Evolutionary conservation across 306 rosid species (phyloP).

Genomic region (Cucumis cinereus): DNA sequence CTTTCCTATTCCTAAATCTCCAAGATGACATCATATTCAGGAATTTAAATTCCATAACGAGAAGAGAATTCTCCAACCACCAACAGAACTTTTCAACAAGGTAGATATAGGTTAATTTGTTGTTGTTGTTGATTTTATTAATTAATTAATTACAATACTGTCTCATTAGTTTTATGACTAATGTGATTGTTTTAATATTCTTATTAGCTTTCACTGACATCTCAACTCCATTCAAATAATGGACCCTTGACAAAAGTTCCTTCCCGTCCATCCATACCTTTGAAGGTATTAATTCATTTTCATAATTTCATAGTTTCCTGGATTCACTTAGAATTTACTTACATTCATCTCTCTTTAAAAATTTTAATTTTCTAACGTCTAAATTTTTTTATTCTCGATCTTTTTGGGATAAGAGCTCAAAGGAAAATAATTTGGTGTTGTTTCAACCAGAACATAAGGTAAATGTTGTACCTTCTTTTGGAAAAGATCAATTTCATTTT

Average conservation of each 20-base stretch:
- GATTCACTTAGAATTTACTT: not conserved
- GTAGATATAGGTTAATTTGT: slow-evolving; percentile 18
- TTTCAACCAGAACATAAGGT: slow-evolving; percentile 54
- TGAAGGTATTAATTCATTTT: slow-evolving; percentile 45
- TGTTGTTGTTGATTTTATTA: not conserved
- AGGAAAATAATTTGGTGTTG: slow-evolving; percentile 66
- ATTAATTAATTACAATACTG: not conserved
- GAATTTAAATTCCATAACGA: slow-evolving; percentile 67
- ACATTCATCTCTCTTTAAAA: not conserved
- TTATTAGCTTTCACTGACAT: slow-evolving; percentile 58
- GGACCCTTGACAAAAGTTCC: slow-evolving; percentile 30
- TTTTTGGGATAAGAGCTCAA: slow-evolving; percentile 67
- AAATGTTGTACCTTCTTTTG: not conserved
- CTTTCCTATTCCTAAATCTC: not conserved
- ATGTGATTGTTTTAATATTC: slow-evolving; percentile 3
- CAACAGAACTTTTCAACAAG: slow-evolving; percentile 82
- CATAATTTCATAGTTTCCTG: not conserved
- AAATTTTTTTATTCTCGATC: not conserved
- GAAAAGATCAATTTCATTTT: not conserved
- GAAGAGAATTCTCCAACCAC: slow-evolving; percentile 57
- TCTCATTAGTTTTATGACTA: not conserved
- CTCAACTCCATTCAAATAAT: slow-evolving; percentile 37
- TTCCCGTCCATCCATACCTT: slow-evolving; percentile 20
- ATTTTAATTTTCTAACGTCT: slow-evolving; percentile 19
- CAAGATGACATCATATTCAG: slow-evolving; percentile 29